Conservation (phyloP, 306 rosid genomes). For the Dicorynia guianensis region DNA sequence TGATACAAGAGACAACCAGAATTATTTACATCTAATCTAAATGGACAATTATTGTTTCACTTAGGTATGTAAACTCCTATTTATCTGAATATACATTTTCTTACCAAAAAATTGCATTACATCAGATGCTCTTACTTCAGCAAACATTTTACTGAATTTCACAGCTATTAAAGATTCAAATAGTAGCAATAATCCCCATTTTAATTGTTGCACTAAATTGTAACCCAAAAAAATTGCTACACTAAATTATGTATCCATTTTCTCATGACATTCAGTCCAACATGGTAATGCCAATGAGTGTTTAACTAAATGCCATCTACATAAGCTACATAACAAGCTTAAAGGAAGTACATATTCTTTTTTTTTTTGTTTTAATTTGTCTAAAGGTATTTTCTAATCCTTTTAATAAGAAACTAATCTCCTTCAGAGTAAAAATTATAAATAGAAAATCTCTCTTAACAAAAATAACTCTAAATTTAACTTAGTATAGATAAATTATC, state of each 20-base stretch:
- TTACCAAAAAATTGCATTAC: background rate
- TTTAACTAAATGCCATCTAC: conserved; percentile 2
- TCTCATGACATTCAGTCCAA: conserved; percentile 11
- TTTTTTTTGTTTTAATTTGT: too few species aligned
- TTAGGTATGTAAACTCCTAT: background rate
- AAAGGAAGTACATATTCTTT: background rate
- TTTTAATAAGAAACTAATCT: too few species aligned
- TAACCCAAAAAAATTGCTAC: too few species aligned
- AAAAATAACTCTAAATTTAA: too few species aligned
- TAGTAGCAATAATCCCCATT: conserved; percentile 5
- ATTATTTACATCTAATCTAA: background rate
- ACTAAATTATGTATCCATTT: background rate
- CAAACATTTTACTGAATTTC: conserved; percentile 23
- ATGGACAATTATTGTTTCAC: conserved; percentile 20
- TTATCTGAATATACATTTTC: background rate
- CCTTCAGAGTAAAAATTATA: too few species aligned
- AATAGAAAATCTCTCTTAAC: too few species aligned
- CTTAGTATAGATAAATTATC: too few species aligned
- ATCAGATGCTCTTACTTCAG: background rate
- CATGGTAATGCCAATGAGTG: conserved; percentile 29
- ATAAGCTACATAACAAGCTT: background rate
- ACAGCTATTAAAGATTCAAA: conserved; percentile 5
- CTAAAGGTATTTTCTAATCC: too few species aligned
- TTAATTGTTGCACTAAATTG: conserved; percentile 9
- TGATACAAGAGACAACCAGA: conserved; percentile 4